Conservation (phyloP, 163 green algal genomes). For the Smithsoniella earleae region DNA sequence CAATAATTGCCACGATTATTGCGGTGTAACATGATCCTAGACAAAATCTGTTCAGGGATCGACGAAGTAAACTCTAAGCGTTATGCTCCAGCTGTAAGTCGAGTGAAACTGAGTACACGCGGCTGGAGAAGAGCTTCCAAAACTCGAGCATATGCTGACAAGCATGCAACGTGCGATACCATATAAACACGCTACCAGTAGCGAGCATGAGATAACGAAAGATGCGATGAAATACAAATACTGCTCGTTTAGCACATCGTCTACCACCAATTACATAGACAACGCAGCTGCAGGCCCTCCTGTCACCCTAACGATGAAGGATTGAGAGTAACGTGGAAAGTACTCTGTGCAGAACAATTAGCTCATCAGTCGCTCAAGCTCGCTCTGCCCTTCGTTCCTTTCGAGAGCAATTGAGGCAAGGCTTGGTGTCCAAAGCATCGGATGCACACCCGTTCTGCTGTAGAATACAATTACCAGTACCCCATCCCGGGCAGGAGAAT, state of each 20-base stretch:
- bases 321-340: no score
- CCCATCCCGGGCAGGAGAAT: neutral
- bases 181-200: no score
- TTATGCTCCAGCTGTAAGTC: no score
- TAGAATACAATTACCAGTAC: neutral
- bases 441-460: conserved; percentile 11
- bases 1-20: no score
- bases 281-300: neutral
- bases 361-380: neutral
- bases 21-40: no score
- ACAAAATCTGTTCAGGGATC: no score
- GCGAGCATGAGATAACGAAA: neutral
- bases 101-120: no score
- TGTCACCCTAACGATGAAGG: no score
- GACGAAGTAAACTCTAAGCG: no score
- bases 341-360: neutral
- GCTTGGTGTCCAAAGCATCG: neutral
- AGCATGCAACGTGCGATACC: no score
- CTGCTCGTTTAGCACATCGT: neutral
- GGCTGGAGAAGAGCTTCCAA: no score
- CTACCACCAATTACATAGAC: neutral
- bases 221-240: neutral
- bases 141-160: no score
- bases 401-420: conserved; percentile 17
- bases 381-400: neutral